Percentiles rank a stretch among this genome's conserved stretches.
Conservation (phyloP, 2,329 filamentous ascomycete genomes). For the Zasmidium citrigriseum region DNA sequence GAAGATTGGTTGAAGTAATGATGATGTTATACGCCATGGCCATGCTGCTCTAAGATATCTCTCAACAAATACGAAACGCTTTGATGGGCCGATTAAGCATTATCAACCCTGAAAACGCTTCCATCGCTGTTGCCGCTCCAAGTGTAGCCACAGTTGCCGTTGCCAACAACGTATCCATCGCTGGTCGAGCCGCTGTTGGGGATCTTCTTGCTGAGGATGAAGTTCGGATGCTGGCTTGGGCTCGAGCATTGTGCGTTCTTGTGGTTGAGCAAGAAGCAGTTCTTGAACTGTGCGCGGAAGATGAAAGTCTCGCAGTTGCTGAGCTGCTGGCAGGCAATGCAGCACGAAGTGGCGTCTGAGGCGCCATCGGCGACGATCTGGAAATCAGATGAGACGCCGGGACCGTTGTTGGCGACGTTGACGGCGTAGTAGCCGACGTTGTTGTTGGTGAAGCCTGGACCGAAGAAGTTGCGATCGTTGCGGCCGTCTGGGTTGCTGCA, state of each 20-base stretch:
- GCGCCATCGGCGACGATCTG: constrained; percentile 10
- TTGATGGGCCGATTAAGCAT: background rate
- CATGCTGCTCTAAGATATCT: background rate
- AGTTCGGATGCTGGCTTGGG: constrained; percentile 13
- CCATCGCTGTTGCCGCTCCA: constrained; percentile 9
- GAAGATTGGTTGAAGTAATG: background rate
- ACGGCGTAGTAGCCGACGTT: constrained; percentile 2
- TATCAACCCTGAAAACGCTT: constrained; percentile 6
- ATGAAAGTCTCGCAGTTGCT: constrained; percentile 14
- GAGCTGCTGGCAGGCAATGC: constrained; percentile 12
- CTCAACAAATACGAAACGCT: background rate
- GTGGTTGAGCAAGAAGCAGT: constrained; percentile 17
- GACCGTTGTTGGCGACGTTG: constrained; percentile 11
- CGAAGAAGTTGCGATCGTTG: constrained; percentile 5
- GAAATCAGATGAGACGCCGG: constrained; percentile 11
- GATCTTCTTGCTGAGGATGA: constrained; percentile 7
- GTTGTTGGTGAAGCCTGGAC: background rate
- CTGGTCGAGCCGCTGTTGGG: background rate
- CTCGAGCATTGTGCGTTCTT: constrained; percentile 2
- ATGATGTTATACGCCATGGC: background rate
- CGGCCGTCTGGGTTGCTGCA: background rate
- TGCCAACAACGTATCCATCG: constrained; percentile 11
- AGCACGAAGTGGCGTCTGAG: constrained; percentile 8
- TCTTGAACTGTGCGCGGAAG: constrained; percentile 9
- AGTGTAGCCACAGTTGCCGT: constrained; percentile 13